These are phyloP conservation scores for Paramecium primaurelia DNA, from an alignment of 73 alveolate genomes.

Conservation along the genomic window DNA sequence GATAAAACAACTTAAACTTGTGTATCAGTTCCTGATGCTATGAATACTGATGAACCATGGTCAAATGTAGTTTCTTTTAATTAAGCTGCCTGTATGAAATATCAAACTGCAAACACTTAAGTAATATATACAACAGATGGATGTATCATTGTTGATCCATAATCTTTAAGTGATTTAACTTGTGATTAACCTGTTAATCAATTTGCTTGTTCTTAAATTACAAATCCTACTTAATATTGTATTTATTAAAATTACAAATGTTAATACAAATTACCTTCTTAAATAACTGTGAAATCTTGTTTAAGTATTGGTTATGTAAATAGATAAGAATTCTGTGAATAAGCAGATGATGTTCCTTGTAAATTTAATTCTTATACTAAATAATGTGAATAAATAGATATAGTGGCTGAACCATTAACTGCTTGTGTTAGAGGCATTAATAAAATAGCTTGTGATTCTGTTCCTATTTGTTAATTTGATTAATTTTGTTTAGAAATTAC, in stretches of 20 bases:
- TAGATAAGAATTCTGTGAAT: slow-evolving; percentile 29
- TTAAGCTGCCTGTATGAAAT: background rate
- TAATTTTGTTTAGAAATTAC: background rate
- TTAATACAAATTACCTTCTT: background rate
- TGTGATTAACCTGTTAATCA: slow-evolving; percentile 1
- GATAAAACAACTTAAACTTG: background rate
- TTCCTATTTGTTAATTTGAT: background rate
- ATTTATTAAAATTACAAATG: background rate
- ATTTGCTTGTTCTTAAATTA: background rate
- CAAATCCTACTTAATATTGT: background rate
- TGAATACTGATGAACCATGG: background rate
- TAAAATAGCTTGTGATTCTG: background rate
- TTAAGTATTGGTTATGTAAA: background rate
- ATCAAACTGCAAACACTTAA: background rate
- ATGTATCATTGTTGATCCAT: background rate
- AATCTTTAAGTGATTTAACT: background rate
- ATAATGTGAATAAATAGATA: background rate
- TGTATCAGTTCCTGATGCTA: background rate
- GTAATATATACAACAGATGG: background rate
- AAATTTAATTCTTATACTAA: background rate
- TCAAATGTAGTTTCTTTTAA: background rate
- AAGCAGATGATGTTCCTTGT: slow-evolving; percentile 23
- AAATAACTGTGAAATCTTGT: background rate
- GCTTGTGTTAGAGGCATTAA: background rate
- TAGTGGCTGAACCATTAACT: background rate